These are phyloP conservation scores for Fusarium ambrosium DNA, from an alignment of 2,329 filamentous ascomycete species.

Conservation along the genomic window DNA sequence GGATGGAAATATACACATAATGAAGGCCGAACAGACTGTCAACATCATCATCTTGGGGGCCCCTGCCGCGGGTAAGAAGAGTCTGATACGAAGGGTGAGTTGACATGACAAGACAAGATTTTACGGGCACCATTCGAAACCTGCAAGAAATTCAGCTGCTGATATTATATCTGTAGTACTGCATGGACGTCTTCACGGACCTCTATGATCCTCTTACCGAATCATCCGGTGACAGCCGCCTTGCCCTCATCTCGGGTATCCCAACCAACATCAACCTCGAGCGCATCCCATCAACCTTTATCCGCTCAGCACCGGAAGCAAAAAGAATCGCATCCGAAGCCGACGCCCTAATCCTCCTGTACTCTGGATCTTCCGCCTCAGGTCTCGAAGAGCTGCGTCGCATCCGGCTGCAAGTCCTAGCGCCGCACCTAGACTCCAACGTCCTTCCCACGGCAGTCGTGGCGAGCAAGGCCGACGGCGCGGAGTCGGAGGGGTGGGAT, in stretches of 20 bases:
- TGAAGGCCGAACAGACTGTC: slow-evolving; percentile 22
- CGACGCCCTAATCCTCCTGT: slow-evolving; percentile 36
- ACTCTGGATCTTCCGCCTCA: slow-evolving; percentile 21
- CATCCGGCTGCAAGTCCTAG: slow-evolving; percentile 24
- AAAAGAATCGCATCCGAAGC: slow-evolving; percentile 23
- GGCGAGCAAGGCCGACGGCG: slow-evolving; percentile 33
- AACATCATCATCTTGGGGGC: slow-evolving; percentile 38
- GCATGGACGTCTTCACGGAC: slow-evolving; percentile 33
- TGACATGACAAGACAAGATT: background rate
- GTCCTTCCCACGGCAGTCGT: slow-evolving; percentile 28
- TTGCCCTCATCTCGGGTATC: slow-evolving; percentile 26
- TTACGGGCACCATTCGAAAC: background rate
- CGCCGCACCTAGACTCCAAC: slow-evolving; percentile 10
- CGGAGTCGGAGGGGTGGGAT: slow-evolving; percentile 34
- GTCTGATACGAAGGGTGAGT: slow-evolving; percentile 39
- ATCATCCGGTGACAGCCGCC: slow-evolving; percentile 27
- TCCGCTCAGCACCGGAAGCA: slow-evolving; percentile 16
- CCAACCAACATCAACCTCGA: slow-evolving; percentile 29
- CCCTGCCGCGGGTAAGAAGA: slow-evolving; percentile 33
- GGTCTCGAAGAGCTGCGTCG: slow-evolving; percentile 30
- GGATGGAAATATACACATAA: background rate
- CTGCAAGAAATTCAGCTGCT: background rate
- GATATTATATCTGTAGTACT: slow-evolving; percentile 20
- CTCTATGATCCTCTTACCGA: slow-evolving; percentile 34
- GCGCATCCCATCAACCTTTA: slow-evolving; percentile 33